Conservation (phyloP, 2,329 filamentous ascomycete species). For the Penicillium sp. region DNA sequence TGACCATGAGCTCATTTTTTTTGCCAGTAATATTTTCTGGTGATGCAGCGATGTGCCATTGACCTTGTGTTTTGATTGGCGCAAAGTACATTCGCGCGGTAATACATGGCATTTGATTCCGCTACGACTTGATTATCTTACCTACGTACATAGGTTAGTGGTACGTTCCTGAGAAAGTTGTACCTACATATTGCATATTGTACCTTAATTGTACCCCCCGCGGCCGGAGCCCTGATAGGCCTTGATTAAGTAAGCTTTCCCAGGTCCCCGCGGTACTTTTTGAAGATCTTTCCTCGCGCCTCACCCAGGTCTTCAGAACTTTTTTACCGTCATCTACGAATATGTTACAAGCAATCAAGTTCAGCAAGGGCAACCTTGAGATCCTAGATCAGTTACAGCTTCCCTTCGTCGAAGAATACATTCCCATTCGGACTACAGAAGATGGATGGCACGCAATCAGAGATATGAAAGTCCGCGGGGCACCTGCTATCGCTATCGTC, state of each 20-base stretch:
- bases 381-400: constrained; percentile 64
- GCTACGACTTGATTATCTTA: background rate
- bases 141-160: background rate
- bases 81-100: background rate
- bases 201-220: background rate
- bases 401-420: constrained; percentile 58
- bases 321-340: constrained; percentile 25
- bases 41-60: background rate
- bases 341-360: constrained; percentile 62
- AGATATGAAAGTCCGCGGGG: constrained; percentile 66
- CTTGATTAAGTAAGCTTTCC: constrained; percentile 3
- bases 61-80: background rate
- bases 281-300: background rate
- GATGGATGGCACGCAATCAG: constrained; percentile 67
- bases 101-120: background rate
- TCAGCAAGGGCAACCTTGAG: constrained; percentile 53
- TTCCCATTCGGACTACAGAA: constrained; percentile 52
- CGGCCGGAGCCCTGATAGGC: background rate
- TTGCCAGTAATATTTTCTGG: background rate
- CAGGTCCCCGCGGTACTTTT: background rate
- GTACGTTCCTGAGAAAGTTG: background rate
- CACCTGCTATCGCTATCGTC: constrained; percentile 97
- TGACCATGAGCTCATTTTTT: background rate
- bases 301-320: background rate
- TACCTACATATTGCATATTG: background rate